phyloP scores from a whole-genome alignment of 768 basidiomycete genomes.

The Udeniomyces megalosporus region DNA sequence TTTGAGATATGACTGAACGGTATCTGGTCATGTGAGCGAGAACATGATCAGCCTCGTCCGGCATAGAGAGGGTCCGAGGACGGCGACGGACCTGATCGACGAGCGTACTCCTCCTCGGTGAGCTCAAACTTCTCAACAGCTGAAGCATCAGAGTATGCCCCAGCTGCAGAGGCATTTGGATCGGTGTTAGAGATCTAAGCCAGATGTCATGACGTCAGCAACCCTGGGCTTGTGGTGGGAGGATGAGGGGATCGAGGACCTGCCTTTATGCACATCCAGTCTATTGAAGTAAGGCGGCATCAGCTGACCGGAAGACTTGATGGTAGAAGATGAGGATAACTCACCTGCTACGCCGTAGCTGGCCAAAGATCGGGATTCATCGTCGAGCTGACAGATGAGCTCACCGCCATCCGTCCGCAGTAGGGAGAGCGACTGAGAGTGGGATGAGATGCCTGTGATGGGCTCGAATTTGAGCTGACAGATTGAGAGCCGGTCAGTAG shows the following conservation, averaged over 20 bases:
- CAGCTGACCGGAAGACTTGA: neutral
- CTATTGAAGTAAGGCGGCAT: slow-evolving; percentile 19
- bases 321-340: neutral
- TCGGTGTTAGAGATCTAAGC: slow-evolving; percentile 55
- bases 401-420: slow-evolving; percentile 43
- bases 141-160: slow-evolving; percentile 67
- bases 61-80: neutral
- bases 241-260: slow-evolving; percentile 21
- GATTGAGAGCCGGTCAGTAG: too few relatives aligned
- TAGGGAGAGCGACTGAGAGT: slow-evolving; percentile 53
- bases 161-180: slow-evolving; percentile 56
- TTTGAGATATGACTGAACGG: slow-evolving; percentile 77
- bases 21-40: slow-evolving; percentile 52
- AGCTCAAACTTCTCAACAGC: slow-evolving; percentile 89
- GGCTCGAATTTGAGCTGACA: slow-evolving; percentile 67
- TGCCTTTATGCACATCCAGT: slow-evolving; percentile 71
- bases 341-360: slow-evolving; percentile 47
- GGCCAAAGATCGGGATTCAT: slow-evolving; percentile 52
- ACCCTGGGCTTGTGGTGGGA: neutral
- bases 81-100: slow-evolving; percentile 46
- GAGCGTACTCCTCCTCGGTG: slow-evolving; percentile 60
- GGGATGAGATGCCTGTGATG: slow-evolving; percentile 73
- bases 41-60: neutral
- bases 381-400: slow-evolving; percentile 36
- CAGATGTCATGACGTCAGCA: neutral